Evolutionary conservation across 164 flowering plant genomes (phyloP).

Genomic region (Aristolochia californica): DNA sequence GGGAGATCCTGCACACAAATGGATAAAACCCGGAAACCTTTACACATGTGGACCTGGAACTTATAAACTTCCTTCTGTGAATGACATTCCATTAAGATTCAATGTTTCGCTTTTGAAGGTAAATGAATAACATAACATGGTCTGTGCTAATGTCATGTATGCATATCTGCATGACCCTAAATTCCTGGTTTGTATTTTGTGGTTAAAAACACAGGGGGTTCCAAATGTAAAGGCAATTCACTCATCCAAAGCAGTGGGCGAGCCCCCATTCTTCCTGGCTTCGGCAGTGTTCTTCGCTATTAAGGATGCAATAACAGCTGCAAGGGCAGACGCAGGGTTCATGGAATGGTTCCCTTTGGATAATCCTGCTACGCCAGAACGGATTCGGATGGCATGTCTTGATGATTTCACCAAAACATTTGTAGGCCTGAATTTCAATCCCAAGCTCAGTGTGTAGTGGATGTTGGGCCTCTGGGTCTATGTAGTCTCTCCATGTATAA

Average conservation of each 20-base stretch:
- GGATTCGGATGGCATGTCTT: constrained; percentile 88
- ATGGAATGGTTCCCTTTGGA: constrained; percentile 89
- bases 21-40: constrained; percentile 71
- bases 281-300: constrained; percentile 86
- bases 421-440: constrained; percentile 36
- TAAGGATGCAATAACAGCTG: constrained; percentile 82
- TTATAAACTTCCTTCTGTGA: constrained; percentile 85
- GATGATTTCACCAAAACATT: constrained; percentile 63
- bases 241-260: constrained; percentile 97
- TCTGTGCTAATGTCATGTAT: not conserved
- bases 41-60: constrained; percentile 90
- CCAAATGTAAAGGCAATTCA: constrained; percentile 82
- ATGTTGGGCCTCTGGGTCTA: too few relatives aligned
- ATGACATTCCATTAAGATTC: constrained; percentile 76
- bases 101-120: constrained; percentile 89
- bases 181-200: not conserved
- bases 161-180: not conserved
- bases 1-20: constrained; percentile 92
- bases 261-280: constrained; percentile 95
- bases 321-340: constrained; percentile 63
- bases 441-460: constrained; percentile 65
- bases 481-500: too few relatives aligned
- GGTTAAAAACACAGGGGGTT: constrained; percentile 39
- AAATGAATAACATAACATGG: not conserved
- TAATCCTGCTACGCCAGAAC: constrained; percentile 91